Base-by-base conservation (phyloP, 805 yeast species). In the Metschnikowia drakensbergensis region DNA sequence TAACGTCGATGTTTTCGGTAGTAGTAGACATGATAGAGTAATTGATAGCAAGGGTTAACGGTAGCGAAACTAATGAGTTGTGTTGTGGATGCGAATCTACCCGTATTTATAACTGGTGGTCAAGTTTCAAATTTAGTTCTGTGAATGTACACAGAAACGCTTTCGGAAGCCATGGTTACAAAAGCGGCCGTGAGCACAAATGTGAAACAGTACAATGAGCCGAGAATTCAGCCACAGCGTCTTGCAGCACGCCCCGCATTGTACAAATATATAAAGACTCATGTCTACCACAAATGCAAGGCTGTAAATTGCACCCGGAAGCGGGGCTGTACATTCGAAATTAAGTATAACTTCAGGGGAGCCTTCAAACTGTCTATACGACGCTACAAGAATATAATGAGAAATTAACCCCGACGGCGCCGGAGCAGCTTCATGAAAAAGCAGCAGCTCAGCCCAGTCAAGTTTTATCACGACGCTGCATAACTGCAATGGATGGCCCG, bases 1-100 rank as follows among this genome's bases (percentile, higher is more conserved):
- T 42, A 34, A 42, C 45, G 11, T 42, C 45, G 31, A 42, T 42
- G 9, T 35, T 6, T 33, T 31, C 3, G 28, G 31, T 26, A 37
- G 32, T 26, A 27, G 40, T 9, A 13, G 38, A 10, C 45, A 42
- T 42, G n/a, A 8, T 26, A 9, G 33, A 25, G 17, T 17, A 22
- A 39, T 27, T 37, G n/a, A 5, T 40, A 40, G 43, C 43, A 31
- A 40, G 22, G 9, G 25, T 8, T 23, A 25, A 23, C n/a, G n/a
- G 28, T 37, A 37, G 39, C 39, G 11, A 37, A n/a, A n/a, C n/a
- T 25, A 26, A n/a, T 37, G 30, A 17, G 11, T 37, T 7, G 10
- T 4, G 5, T 37, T 11, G 26, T 7, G 22, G 25, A 26, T 27
- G 23, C 6, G 29, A 8, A 11, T 11, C 10, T n/a, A 25, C 30